A percentile compares a stretch with the other conserved stretches of the same genome.
Evolutionary conservation across 345 rosid genomes (phyloP).

Genomic region (Hevea brasiliensis): DNA sequence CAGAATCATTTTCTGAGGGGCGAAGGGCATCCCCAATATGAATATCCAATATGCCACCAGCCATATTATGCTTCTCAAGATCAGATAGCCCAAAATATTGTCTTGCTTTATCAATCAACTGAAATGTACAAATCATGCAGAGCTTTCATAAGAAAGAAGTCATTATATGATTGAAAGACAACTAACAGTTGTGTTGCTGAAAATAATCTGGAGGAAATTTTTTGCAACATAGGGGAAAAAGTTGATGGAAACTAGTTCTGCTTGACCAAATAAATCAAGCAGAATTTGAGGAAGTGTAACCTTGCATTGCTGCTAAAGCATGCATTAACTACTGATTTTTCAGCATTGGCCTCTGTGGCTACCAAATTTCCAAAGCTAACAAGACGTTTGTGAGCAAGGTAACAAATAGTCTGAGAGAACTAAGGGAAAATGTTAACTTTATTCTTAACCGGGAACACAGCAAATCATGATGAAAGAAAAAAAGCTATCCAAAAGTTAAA

Average conservation of each 20-base stretch:
- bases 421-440: not conserved
- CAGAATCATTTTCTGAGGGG: constrained; percentile 33
- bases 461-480: not conserved
- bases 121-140: constrained; percentile 22
- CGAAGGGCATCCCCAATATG: constrained; percentile 61
- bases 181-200: not conserved
- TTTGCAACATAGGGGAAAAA: not conserved
- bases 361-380: not conserved
- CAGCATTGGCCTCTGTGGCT: too few relatives aligned
- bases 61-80: constrained; percentile 52
- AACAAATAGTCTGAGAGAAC: too few relatives aligned
- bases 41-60: constrained; percentile 60
- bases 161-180: not conserved
- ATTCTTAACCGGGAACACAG: not conserved
- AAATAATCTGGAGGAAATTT: not conserved
- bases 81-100: constrained; percentile 62
- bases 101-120: constrained; percentile 74
- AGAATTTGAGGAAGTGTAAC: not conserved
- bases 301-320: not conserved
- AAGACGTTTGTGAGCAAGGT: too few relatives aligned
- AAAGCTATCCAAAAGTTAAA: not conserved
- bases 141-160: not conserved
- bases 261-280: not conserved
- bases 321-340: not conserved
- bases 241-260: not conserved